Evolutionary conservation across 2,329 filamentous ascomycete species (phyloP).

Genomic region (Graphium sp.): DNA sequence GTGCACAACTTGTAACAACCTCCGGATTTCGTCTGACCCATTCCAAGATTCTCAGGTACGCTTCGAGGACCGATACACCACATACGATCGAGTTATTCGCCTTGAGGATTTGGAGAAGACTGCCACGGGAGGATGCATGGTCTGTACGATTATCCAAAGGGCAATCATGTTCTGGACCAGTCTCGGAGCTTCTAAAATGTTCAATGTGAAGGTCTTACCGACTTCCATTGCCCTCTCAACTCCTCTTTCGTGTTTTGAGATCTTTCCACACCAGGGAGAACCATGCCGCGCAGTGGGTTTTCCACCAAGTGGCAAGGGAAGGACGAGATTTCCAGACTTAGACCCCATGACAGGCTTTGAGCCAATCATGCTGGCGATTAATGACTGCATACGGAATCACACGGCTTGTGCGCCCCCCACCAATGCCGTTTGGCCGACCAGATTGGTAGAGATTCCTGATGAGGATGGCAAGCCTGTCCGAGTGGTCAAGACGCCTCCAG

Average conservation of each 20-base stretch:
- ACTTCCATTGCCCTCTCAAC: not conserved
- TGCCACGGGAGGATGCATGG: no score
- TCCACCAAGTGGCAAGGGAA: not conserved
- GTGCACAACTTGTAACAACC: no score
- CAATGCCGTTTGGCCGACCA: not conserved
- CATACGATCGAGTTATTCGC: no score
- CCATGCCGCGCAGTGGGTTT: not conserved
- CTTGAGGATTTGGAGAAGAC: no score
- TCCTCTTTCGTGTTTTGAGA: not conserved
- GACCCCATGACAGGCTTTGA: not conserved
- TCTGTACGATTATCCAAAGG: no score
- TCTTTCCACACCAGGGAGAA: not conserved
- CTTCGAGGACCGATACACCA: no score
- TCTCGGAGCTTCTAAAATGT: no score
- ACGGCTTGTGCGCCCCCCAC: not conserved
- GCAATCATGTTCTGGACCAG: no score
- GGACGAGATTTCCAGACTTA: not conserved
- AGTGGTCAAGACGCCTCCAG: not conserved
- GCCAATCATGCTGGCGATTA: not conserved
- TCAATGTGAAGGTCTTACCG: constrained; percentile 1
- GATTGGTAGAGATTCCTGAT: not conserved
- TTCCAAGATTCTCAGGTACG: no score
- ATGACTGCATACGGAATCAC: not conserved
- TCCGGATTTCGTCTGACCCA: no score
- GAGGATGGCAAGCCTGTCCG: not conserved